Percentiles rank a stretch among this genome's conserved stretches.
Conservation (phyloP, 371 early-diverging fungal species). For the Apophysomyces trapeziformis region DNA sequence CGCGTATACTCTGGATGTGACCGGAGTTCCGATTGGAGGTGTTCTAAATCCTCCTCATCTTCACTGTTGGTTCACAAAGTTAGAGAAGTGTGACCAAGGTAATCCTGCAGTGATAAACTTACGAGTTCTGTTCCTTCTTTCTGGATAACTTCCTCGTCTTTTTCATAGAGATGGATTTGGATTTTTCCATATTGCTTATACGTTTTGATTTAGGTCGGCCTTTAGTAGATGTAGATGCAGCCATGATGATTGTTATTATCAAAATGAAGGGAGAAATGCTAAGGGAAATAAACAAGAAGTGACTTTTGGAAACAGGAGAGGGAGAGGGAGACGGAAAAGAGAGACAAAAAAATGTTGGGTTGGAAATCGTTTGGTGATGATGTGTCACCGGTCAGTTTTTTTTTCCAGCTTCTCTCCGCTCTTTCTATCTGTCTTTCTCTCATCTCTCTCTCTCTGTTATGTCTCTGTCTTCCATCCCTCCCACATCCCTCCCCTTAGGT, state of each 20-base stretch:
- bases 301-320: slow-evolving; percentile 4
- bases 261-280: slow-evolving; percentile 8
- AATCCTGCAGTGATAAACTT: not conserved
- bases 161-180: slow-evolving; percentile 3
- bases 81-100: not conserved
- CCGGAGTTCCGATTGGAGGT: slow-evolving; percentile 19
- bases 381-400: slow-evolving; percentile 26
- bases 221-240: slow-evolving; percentile 6
- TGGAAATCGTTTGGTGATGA: slow-evolving; percentile 24
- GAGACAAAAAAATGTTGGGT: slow-evolving; percentile 30
- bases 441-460: too few relatives aligned
- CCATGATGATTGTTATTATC: slow-evolving; percentile 2
- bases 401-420: slow-evolving; percentile 8
- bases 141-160: slow-evolving; percentile 3
- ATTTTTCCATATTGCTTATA: slow-evolving; percentile 9
- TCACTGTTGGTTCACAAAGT: not conserved
- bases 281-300: not conserved
- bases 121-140: slow-evolving; percentile 3
- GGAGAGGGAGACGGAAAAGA: slow-evolving; percentile 21
- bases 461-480: too few relatives aligned
- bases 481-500: not conserved
- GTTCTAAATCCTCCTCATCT: slow-evolving; percentile 3
- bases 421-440: not conserved
- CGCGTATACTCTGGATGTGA: slow-evolving; percentile 31
- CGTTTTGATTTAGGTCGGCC: slow-evolving; percentile 6